Evolutionary conservation across 2,329 filamentous ascomycete genomes (phyloP).

Genomic region (Verticillium tricorpus): DNA sequence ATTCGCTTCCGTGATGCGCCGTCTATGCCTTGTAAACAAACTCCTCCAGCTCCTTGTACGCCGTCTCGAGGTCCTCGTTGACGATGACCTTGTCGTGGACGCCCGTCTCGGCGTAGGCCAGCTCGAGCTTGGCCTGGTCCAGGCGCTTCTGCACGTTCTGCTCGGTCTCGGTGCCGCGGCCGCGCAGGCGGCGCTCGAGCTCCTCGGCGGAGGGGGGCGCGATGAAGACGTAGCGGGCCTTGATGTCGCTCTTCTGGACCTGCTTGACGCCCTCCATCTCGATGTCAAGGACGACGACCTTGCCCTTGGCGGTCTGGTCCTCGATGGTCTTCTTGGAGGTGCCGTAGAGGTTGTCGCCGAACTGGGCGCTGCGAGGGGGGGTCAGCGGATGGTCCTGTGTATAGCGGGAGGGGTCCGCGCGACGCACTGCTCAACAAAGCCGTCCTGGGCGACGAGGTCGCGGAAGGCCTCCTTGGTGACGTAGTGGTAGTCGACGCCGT

Average conservation of each 20-base stretch:
- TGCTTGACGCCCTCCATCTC: conserved; percentile 99
- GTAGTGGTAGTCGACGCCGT: conserved; percentile 81
- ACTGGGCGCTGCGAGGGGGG: conserved; percentile 57
- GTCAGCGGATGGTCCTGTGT: neutral
- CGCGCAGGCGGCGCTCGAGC: conserved; percentile 69
- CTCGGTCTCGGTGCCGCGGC: conserved; percentile 74
- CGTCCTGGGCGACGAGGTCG: conserved; percentile 59
- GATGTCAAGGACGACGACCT: conserved; percentile 83
- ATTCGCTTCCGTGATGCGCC: neutral
- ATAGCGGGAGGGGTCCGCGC: neutral
- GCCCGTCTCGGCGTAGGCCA: conserved; percentile 67
- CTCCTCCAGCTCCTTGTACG: conserved; percentile 48
- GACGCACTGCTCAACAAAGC: conserved; percentile 67
- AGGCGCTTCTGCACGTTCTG: conserved; percentile 66
- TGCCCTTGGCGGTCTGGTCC: conserved; percentile 65
- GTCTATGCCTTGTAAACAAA: conserved; percentile 34
- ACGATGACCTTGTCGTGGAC: conserved; percentile 35
- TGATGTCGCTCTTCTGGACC: conserved; percentile 70
- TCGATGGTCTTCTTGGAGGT: conserved; percentile 77
- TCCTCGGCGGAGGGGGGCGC: conserved; percentile 71
- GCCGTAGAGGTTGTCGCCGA: conserved; percentile 83
- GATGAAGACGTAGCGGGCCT: conserved; percentile 80
- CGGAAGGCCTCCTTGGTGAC: conserved; percentile 63
- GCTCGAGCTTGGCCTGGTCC: conserved; percentile 66
- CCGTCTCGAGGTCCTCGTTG: conserved; percentile 41